These are phyloP conservation scores for Leccinum longicurvipes DNA, from an alignment of 768 basidiomycete species.

Conservation along the genomic window DNA sequence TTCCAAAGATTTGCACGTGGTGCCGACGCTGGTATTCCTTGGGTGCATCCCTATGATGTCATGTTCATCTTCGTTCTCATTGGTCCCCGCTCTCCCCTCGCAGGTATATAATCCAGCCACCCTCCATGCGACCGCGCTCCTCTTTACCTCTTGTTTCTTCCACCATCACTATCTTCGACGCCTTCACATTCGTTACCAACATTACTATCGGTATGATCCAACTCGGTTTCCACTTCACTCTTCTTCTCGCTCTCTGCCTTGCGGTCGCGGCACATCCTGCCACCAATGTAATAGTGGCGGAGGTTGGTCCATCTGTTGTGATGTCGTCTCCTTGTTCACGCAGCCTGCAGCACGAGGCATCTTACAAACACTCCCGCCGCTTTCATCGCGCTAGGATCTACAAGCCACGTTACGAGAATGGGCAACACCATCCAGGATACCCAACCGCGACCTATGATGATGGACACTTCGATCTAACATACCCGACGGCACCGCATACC, in stretches of 20 bases:
- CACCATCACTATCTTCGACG: slow-evolving; percentile 12
- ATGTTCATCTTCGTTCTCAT: slow-evolving; percentile 13
- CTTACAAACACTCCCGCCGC: slow-evolving; percentile 11
- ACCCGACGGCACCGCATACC: not conserved
- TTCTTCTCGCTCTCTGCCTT: slow-evolving; percentile 29
- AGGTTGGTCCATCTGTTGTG: slow-evolving; percentile 6
- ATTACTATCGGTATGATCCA: slow-evolving; percentile 30
- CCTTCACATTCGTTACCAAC: slow-evolving; percentile 26
- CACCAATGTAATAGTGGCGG: not conserved
- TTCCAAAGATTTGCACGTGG: slow-evolving; percentile 1
- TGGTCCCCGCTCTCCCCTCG: slow-evolving; percentile 2
- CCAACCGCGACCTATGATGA: slow-evolving; percentile 13
- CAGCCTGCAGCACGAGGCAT: slow-evolving; percentile 4
- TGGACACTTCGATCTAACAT: not conserved
- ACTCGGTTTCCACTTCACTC: slow-evolving; percentile 26
- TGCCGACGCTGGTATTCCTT: slow-evolving; percentile 4
- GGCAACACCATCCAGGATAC: slow-evolving; percentile 20
- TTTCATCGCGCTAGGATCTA: slow-evolving; percentile 9
- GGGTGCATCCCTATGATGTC: slow-evolving; percentile 15
- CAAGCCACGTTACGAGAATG: slow-evolving; percentile 18
- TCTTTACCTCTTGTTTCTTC: slow-evolving; percentile 5
- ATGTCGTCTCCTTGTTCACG: slow-evolving; percentile 2
- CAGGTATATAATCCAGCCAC: slow-evolving; percentile 21
- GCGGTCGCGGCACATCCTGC: slow-evolving; percentile 16
- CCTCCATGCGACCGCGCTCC: not conserved